A percentile compares a stretch with the other conserved stretches of the same genome.
phyloP scores from a whole-genome alignment of 495 filamentous ascomycete genomes.

The Tetracladium marchalianum region DNA sequence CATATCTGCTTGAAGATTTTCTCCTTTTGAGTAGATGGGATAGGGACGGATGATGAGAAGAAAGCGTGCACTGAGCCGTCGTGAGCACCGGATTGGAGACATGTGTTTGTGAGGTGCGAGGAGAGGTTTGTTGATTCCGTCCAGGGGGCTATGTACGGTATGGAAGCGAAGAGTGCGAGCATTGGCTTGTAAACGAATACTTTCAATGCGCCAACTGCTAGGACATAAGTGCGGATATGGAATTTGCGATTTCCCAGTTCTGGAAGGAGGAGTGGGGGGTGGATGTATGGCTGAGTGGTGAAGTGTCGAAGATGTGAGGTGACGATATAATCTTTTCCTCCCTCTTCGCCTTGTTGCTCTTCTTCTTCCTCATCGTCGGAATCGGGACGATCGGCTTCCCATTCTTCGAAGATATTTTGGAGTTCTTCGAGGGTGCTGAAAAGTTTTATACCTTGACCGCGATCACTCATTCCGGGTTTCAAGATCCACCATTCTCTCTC shows the following conservation, averaged over 20 bases:
- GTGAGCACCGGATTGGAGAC: constrained; percentile 59
- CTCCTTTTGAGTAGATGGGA: constrained; percentile 31
- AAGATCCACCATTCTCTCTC: constrained; percentile 93
- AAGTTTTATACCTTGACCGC: constrained; percentile 82
- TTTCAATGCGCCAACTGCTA: constrained; percentile 63
- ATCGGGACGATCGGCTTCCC: constrained; percentile 48
- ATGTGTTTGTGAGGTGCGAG: constrained; percentile 87
- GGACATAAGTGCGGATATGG: constrained; percentile 86
- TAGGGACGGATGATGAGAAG: constrained; percentile 44
- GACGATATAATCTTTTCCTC: constrained; percentile 48
- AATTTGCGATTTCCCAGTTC: constrained; percentile 60
- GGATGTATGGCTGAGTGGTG: constrained; percentile 90
- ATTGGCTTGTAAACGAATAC: constrained; percentile 85
- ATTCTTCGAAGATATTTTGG: constrained; percentile 75
- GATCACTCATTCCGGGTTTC: constrained; percentile 94
- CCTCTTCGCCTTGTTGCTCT: constrained; percentile 23
- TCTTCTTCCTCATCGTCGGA: constrained; percentile 54
- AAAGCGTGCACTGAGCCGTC: constrained; percentile 57
- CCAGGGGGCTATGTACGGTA: constrained; percentile 45
- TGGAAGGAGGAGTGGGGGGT: constrained; percentile 71
- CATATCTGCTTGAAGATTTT: constrained; percentile 64
- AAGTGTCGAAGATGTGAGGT: constrained; percentile 93
- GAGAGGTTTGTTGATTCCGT: constrained; percentile 38
- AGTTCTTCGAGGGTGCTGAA: constrained; percentile 78
- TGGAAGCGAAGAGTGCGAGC: constrained; percentile 83